Evolutionary conservation across 2,329 filamentous ascomycete species (phyloP).

Genomic region (Ceratocystis colombiana): DNA sequence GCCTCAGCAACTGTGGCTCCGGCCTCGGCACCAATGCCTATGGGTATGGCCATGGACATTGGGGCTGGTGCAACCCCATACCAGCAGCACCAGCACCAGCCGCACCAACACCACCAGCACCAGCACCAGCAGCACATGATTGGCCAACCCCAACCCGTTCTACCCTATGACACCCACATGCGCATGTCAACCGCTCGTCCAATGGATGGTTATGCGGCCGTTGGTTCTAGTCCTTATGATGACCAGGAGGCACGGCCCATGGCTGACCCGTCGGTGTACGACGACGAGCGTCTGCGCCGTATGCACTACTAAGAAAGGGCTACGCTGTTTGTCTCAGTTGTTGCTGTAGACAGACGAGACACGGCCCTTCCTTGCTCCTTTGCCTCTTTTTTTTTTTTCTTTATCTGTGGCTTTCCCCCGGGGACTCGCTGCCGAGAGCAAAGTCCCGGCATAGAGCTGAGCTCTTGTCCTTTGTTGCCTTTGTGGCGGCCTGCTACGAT

Average conservation of each 20-base stretch:
- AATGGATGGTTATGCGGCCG: background rate
- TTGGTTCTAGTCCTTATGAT: background rate
- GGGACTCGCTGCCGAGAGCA: background rate
- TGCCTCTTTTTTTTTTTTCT: too few species aligned
- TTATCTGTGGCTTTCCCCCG: background rate
- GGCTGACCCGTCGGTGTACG: slow-evolving; percentile 17
- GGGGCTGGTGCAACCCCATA: background rate
- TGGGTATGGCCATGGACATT: slow-evolving; percentile 10
- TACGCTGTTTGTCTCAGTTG: background rate
- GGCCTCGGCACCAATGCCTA: background rate
- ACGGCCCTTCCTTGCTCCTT: background rate
- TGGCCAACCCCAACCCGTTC: background rate
- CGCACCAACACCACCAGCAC: slow-evolving; percentile 1
- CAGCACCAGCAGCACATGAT: background rate
- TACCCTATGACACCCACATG: slow-evolving; percentile 17
- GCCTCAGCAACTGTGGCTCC: background rate
- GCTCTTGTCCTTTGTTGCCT: background rate
- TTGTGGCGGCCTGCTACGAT: slow-evolving; percentile 14
- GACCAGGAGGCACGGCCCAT: slow-evolving; percentile 11
- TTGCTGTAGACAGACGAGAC: background rate
- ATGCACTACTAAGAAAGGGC: slow-evolving; percentile 11
- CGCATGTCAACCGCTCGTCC: slow-evolving; percentile 1
- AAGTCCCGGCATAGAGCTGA: background rate
- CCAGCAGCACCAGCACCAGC: slow-evolving; percentile 9
- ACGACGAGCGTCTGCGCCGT: slow-evolving; percentile 17